Conservation (phyloP, 176 grass and related monocot genomes). For the Zoysia pacifica region DNA sequence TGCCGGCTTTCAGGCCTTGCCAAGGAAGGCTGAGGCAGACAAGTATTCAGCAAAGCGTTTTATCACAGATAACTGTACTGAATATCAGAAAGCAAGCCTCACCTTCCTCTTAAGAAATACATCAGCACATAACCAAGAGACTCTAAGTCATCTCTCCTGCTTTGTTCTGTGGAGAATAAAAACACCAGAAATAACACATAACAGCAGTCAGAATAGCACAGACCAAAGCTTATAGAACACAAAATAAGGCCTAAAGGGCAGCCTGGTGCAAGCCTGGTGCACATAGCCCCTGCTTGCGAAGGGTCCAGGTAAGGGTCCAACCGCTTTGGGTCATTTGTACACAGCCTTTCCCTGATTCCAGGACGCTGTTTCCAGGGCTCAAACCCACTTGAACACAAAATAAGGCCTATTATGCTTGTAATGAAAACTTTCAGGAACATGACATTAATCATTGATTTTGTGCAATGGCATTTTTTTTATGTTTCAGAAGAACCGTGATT, state of each 20-base stretch:
- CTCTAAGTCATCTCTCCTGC: slow-evolving; percentile 88
- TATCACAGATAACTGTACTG: slow-evolving; percentile 9
- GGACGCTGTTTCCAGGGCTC: no score
- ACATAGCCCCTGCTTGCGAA: no score
- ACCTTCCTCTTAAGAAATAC: slow-evolving; percentile 94
- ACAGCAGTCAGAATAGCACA: slow-evolving; percentile 23
- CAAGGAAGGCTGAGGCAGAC: slow-evolving; percentile 68
- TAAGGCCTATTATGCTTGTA: neutral
- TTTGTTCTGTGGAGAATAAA: slow-evolving; percentile 70
- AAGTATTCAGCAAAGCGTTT: slow-evolving; percentile 38
- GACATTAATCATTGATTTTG: neutral
- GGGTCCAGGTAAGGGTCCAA: no score
- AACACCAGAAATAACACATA: neutral
- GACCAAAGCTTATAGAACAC: slow-evolving; percentile 5
- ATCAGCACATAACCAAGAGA: slow-evolving; percentile 91
- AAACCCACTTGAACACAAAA: no score
- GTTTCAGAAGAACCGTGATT: slow-evolving; percentile 13
- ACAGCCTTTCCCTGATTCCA: no score
- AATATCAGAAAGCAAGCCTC: slow-evolving; percentile 38
- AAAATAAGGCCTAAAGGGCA: neutral
- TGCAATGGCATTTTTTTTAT: neutral
- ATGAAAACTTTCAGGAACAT: neutral
- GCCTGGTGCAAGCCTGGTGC: no score
- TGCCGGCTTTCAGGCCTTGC: slow-evolving; percentile 89
- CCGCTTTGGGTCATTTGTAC: no score